Base-by-base conservation (phyloP, 1,284 basidiomycete species). In the Boletus semigastroideus region DNA sequence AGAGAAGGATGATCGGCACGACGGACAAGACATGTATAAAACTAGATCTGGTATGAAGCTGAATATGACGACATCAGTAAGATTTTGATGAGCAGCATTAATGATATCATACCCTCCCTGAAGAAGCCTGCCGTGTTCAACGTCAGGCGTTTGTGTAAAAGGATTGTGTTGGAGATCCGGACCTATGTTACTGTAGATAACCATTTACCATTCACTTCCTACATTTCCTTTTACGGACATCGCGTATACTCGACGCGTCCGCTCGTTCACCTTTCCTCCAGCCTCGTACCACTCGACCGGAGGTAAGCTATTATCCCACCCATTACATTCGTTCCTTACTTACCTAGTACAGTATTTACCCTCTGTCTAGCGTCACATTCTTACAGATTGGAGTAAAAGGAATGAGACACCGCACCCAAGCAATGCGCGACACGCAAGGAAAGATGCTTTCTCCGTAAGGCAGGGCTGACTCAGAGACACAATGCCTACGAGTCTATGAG, bases 1-100 rank as follows among this genome's bases (percentile, higher is more conserved):
- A 22, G 10, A 33, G 2, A 5, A 27, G 5, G 11, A 25, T 1
- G 11, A n/a, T 9, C 1, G 5, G 28, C 43, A 28, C 2, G 44
- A 69, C 75, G 20, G 34, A 79, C 78, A 87, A 2, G 83, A 84
- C 17, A 87, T 67, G 62, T 87, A 88, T 3, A 87, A 69, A 52
- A 88, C 78, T 5, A 85, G 67, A 54, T 86, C 83, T 0, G 82
- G 83, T 47, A 84, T 80, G 58, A 81, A 84, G 17, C 76, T 67
- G 30, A 16, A 46, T 30, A 31, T 3, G 20, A 9, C 0, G 5
- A 40, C 2, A 28, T 58, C 16, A 48, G 39, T 28, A n/a, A 13
- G 14, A 22, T 16, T 37, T 50, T 43, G 19, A 49, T 54, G 19
- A 54, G 42, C 30, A 46, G 46, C 41, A 34, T 7, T 0, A 14